phyloP scores from a whole-genome alignment of 495 filamentous ascomycete genomes.

The Podospora didyma region DNA sequence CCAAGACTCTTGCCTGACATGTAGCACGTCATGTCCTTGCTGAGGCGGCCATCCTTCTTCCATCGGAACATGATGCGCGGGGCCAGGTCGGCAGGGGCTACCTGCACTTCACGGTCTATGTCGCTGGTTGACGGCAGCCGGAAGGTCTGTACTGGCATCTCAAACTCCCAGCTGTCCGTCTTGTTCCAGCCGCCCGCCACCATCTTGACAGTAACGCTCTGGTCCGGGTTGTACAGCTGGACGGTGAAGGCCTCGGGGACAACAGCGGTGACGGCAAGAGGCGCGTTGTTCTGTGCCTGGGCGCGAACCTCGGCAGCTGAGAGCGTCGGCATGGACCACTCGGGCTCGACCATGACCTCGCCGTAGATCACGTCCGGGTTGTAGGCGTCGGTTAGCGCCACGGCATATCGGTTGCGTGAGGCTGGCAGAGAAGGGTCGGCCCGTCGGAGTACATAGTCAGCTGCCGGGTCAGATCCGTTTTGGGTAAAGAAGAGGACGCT shows the following conservation, averaged over 20 bases:
- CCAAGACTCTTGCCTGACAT: conserved; percentile 71
- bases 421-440: conserved; percentile 64
- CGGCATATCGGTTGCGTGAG: conserved; percentile 78
- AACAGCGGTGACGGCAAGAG: conserved; percentile 69
- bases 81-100: conserved; percentile 61
- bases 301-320: conserved; percentile 75
- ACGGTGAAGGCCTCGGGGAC: conserved; percentile 75
- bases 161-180: conserved; percentile 82
- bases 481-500: conserved; percentile 71
- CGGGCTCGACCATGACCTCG: conserved; percentile 78
- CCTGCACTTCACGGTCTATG: conserved; percentile 74
- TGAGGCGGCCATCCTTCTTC: conserved; percentile 85
- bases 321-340: conserved; percentile 77
- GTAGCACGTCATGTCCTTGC: conserved; percentile 73
- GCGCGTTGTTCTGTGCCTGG: conserved; percentile 54
- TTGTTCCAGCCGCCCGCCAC: conserved; percentile 73
- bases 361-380: conserved; percentile 78
- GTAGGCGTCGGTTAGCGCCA: conserved; percentile 78
- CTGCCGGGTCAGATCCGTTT: conserved; percentile 71
- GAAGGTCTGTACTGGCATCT: conserved; percentile 85
- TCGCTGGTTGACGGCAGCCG: conserved; percentile 68
- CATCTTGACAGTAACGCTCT: conserved; percentile 66
- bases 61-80: conserved; percentile 84
- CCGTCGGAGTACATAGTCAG: conserved; percentile 74
- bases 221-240: conserved; percentile 93